Percentiles rank a stretch among this genome's conserved stretches.
Conservation (phyloP, 768 basidiomycete species). For the Russula sp. region DNA sequence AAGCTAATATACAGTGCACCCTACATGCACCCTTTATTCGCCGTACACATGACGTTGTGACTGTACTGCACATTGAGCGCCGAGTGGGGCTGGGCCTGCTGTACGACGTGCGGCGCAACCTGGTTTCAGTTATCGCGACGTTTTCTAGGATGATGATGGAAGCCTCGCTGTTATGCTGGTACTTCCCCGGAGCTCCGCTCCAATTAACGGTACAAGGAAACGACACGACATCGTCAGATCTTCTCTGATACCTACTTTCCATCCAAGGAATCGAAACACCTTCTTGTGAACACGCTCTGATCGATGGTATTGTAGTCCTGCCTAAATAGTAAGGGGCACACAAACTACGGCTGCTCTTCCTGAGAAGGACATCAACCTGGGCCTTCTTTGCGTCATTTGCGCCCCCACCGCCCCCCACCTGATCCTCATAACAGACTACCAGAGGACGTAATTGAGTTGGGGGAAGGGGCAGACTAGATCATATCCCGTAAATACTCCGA, state of each 20-base stretch:
- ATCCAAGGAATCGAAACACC: background rate
- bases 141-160: no score
- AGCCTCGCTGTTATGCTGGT: no score
- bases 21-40: background rate
- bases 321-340: background rate
- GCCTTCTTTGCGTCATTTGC: slow-evolving; percentile 11
- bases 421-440: background rate
- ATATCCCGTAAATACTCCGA: slow-evolving; percentile 6
- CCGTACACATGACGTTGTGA: background rate
- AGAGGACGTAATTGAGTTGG: slow-evolving; percentile 4
- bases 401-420: slow-evolving; percentile 2
- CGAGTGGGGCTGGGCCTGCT: background rate
- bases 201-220: background rate
- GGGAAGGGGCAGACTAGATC: background rate
- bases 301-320: background rate
- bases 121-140: no score
- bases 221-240: background rate
- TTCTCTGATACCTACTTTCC: background rate
- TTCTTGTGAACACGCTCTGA: background rate
- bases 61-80: no score
- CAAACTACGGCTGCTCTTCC: background rate
- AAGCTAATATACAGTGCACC: background rate
- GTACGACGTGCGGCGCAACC: no score
- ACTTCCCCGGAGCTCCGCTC: background rate
- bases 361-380: background rate